Evolutionary conservation across 345 rosid genomes (phyloP).

Genomic region (Streptanthus diversifolius): DNA sequence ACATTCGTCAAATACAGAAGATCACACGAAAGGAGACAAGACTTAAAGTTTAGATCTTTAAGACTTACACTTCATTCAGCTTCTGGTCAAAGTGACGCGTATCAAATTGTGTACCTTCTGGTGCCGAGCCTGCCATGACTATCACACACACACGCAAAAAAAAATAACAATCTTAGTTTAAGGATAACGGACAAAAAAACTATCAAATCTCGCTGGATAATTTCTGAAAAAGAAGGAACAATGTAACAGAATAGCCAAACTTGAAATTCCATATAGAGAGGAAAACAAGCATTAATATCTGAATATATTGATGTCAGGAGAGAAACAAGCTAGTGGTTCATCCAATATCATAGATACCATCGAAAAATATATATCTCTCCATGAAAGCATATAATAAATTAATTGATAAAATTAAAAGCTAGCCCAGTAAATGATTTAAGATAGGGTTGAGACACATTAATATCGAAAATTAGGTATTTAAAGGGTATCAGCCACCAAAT

Average conservation of each 20-base stretch:
- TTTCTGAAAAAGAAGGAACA: background rate
- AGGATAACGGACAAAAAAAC: background rate
- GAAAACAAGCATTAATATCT: conserved; percentile 38
- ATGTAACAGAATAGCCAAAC: conserved; percentile 37
- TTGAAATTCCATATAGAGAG: conserved; percentile 16
- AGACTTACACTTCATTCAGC: conserved; percentile 43
- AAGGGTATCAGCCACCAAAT: background rate
- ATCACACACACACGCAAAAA: background rate
- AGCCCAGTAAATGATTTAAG: background rate
- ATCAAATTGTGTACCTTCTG: conserved; percentile 46
- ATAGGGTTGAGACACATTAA: background rate
- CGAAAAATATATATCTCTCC: conserved; percentile 11
- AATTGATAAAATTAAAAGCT: background rate
- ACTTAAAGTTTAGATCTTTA: background rate
- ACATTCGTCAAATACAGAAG: background rate
- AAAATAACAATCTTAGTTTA: background rate
- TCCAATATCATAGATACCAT: conserved; percentile 32
- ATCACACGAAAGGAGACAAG: background rate
- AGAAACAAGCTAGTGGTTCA: conserved; percentile 12
- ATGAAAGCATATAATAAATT: background rate
- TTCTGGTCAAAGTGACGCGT: conserved; percentile 38
- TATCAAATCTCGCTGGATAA: background rate
- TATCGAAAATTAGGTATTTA: background rate
- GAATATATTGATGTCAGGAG: conserved; percentile 19
- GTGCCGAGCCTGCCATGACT: conserved; percentile 45